phyloP scores from a whole-genome alignment of 805 yeast genomes.

The Yamadazyma paraphyllophila region DNA sequence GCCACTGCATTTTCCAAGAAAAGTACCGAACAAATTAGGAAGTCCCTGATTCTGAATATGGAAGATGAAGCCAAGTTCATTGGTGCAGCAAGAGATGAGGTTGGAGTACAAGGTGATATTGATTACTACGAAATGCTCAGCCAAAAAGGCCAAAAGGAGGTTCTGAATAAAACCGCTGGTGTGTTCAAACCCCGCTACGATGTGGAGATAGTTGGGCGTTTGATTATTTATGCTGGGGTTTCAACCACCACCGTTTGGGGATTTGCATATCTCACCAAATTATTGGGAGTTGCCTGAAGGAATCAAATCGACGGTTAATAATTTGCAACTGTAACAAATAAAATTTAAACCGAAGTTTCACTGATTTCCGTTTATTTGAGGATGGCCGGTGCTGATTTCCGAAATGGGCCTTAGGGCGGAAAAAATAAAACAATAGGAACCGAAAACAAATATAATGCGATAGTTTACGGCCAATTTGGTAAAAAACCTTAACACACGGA shows the following conservation, averaged over 20 bases:
- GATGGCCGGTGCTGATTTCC: background rate
- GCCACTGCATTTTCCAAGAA: conserved; percentile 37
- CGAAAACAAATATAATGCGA: background rate
- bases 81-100: conserved; percentile 25
- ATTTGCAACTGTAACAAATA: too few species aligned
- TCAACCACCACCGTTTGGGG: conserved; percentile 54
- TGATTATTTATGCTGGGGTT: conserved; percentile 81
- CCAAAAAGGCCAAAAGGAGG: conserved; percentile 17
- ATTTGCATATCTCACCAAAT: conserved; percentile 24
- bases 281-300: conserved; percentile 6
- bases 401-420: background rate
- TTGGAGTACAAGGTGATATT: conserved; percentile 40
- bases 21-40: conserved; percentile 33
- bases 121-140: conserved; percentile 42
- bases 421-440: background rate
- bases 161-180: conserved; percentile 24
- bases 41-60: conserved; percentile 40
- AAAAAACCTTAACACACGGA: background rate
- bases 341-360: too few species aligned
- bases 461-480: background rate
- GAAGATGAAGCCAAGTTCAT: conserved; percentile 17
- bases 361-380: background rate
- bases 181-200: conserved; percentile 65
- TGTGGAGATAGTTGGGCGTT: conserved; percentile 72
- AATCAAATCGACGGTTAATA: too few species aligned